Conservation (phyloP, 805 yeast genomes). For the Lachancea fermentati region DNA sequence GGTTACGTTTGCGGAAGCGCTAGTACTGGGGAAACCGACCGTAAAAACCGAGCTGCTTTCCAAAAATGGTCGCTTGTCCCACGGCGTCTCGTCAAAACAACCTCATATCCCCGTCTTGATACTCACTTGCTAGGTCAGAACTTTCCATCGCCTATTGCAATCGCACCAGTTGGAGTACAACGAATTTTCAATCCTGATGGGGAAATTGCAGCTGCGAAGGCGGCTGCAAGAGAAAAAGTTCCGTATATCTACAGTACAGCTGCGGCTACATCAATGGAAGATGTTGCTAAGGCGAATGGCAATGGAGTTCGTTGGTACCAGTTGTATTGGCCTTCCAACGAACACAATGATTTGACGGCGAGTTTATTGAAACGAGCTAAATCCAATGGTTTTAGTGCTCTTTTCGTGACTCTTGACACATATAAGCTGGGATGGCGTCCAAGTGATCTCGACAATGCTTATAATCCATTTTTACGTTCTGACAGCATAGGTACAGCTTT, state of each 20-base stretch:
- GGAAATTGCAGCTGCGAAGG: conserved; percentile 23
- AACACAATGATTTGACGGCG: conserved; percentile 5
- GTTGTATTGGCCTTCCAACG: conserved; percentile 8
- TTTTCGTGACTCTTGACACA: conserved; percentile 6
- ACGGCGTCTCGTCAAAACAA: conserved; percentile 12
- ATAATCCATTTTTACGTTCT: conserved; percentile 13
- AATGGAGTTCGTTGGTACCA: conserved; percentile 8
- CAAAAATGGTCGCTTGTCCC: conserved; percentile 14
- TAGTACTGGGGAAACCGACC: conserved; percentile 12
- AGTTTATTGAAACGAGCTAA: conserved; percentile 7
- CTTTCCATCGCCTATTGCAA: conserved; percentile 18
- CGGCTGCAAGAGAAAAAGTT: conserved; percentile 20
- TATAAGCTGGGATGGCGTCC: conserved; percentile 21
- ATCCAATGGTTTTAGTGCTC: conserved; percentile 5
- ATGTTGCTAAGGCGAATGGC: conserved; percentile 7
- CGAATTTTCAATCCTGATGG: conserved; percentile 21
- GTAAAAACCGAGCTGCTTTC: conserved; percentile 12
- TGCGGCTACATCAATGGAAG: conserved; percentile 9
- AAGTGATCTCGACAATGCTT: conserved; percentile 21
- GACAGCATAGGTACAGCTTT: conserved; percentile 20
- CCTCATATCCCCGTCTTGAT: conserved; percentile 9
- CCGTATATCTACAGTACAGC: conserved; percentile 27
- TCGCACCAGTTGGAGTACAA: conserved; percentile 28
- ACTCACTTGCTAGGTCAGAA: conserved; percentile 16
- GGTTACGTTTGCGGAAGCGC: conserved; percentile 16